Base-by-base conservation (phyloP, 257 asterid species). In the Fraxinus quadrangulata region DNA sequence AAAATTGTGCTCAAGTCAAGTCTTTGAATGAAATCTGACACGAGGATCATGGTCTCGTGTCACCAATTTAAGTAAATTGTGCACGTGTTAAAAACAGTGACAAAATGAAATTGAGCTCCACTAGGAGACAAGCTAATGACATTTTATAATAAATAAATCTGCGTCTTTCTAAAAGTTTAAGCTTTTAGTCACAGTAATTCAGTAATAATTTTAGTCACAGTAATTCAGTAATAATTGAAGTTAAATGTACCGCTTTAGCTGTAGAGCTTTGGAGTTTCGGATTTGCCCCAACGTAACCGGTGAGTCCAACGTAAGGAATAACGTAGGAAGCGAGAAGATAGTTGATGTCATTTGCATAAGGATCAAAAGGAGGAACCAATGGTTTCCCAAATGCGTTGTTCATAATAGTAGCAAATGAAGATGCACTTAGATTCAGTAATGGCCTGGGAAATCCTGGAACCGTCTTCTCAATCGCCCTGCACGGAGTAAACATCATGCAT, bases 261-360 rank as follows among this genome's bases (percentile, higher is more conserved):
- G 33, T 47, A 33, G 90, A 78, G 81, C 81, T 79, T 6, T 76
- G 73, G 78, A 95, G 98, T 72, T 83, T 86, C 0, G 96, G 91
- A 54, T 87, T 95, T 5, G 97, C 94, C 5, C 98, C 99, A 0
- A 95, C 99, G 12, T 93, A 95, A 10, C 98, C 99, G 0, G 96
- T 95, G 84, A 93, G 96, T 71, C 99, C 98, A 68, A 93, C 91
- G 68, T 90, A 94, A 40, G 98, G 97, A n/a, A 95, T 75, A 7
- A 95, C 72, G 67, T 91, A 95, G 3, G 91, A 88, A 2, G 99
- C 98, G 63, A 95, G 79, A 23, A 95, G 96, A 72, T 87, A 93
- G 71, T 93, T 91, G 28, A 93, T 78, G 72, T 89, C 97, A 72
- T 86, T 84, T 5, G 92, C 96, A 65, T 93, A 93, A 12, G 98